Evolutionary conservation across 2,329 filamentous ascomycete genomes (phyloP).

Genomic region (Colletotrichum spinosum): DNA sequence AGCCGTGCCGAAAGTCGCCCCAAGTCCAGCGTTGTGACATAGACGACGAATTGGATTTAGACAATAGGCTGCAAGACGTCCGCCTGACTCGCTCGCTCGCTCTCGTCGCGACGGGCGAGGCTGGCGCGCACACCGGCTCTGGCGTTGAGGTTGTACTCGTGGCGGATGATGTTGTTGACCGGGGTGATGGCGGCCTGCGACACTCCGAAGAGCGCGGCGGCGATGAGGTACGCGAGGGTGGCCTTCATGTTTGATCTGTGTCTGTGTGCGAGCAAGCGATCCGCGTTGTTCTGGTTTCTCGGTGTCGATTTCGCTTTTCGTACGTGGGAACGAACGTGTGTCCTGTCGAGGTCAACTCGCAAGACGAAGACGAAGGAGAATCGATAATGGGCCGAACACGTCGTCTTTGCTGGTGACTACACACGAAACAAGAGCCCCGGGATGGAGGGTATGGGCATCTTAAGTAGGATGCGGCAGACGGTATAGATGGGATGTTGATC

Average conservation of each 20-base stretch:
- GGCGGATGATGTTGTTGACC: slow-evolving; percentile 35
- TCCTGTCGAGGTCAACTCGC: slow-evolving; percentile 19
- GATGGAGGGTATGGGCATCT: slow-evolving; percentile 5
- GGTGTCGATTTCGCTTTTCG: not conserved
- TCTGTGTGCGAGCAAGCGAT: not conserved
- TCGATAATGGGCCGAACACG: not conserved
- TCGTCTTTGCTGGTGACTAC: not conserved
- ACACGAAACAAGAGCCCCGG: not conserved
- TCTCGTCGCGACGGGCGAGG: slow-evolving; percentile 13
- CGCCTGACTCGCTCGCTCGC: not conserved
- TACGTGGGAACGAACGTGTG: not conserved
- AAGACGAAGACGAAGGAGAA: not conserved
- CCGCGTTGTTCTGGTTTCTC: not conserved
- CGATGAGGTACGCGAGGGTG: slow-evolving; percentile 24
- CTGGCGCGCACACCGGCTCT: slow-evolving; percentile 31
- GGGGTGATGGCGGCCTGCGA: slow-evolving; percentile 30
- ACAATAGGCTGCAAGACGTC: slow-evolving; percentile 24
- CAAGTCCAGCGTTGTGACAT: no score
- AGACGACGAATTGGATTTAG: not conserved
- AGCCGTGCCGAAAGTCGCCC: no score
- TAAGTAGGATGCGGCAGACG: slow-evolving; percentile 13
- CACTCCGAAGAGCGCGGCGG: slow-evolving; percentile 26
- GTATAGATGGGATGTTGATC: slow-evolving; percentile 17
- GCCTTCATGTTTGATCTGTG: slow-evolving; percentile 21
- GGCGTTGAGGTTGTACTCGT: slow-evolving; percentile 36